These are phyloP conservation scores for Claviceps sp. DNA, from an alignment of 2,329 filamentous ascomycete genomes.

Conservation along the genomic window DNA sequence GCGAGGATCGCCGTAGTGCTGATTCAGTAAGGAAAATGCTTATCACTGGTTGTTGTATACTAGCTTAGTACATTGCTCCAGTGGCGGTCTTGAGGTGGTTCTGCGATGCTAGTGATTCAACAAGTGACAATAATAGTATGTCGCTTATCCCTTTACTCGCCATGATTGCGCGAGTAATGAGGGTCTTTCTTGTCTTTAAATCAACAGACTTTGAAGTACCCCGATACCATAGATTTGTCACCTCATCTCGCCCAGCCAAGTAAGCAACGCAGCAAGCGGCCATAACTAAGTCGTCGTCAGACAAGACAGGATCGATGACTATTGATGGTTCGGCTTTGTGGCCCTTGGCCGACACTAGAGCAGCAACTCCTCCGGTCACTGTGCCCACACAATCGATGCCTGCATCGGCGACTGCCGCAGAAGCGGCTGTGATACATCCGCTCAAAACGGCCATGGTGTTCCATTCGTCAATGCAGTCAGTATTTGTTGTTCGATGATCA, in stretches of 20 bases:
- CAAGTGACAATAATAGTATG: conserved; percentile 19
- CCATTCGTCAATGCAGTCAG: conserved; percentile 53
- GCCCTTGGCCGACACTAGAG: conserved; percentile 41
- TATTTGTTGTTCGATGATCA: conserved; percentile 41
- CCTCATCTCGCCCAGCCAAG: conserved; percentile 72
- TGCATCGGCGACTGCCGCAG: conserved; percentile 84
- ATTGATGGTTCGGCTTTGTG: conserved; percentile 27
- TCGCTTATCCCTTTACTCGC: conserved; percentile 25
- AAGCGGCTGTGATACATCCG: conserved; percentile 85
- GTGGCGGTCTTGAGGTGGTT: too few relatives aligned
- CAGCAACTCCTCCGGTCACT: conserved; percentile 79
- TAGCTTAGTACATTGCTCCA: too few relatives aligned
- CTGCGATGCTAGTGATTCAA: conserved; percentile 18
- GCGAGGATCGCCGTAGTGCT: too few relatives aligned
- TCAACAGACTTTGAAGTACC: conserved; percentile 41
- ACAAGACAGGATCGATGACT: conserved; percentile 69
- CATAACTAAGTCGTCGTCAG: conserved; percentile 63
- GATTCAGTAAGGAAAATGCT: too few relatives aligned
- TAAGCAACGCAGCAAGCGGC: conserved; percentile 88
- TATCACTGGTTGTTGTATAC: too few relatives aligned
- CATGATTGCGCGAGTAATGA: conserved; percentile 27
- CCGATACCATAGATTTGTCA: conserved; percentile 91
- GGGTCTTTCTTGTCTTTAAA: conserved; percentile 16
- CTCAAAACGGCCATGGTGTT: conserved; percentile 84
- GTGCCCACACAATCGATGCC: conserved; percentile 93